These are phyloP conservation scores for Trichoderma simmonsii DNA, from an alignment of 2,329 filamentous ascomycete species.

Conservation along the genomic window DNA sequence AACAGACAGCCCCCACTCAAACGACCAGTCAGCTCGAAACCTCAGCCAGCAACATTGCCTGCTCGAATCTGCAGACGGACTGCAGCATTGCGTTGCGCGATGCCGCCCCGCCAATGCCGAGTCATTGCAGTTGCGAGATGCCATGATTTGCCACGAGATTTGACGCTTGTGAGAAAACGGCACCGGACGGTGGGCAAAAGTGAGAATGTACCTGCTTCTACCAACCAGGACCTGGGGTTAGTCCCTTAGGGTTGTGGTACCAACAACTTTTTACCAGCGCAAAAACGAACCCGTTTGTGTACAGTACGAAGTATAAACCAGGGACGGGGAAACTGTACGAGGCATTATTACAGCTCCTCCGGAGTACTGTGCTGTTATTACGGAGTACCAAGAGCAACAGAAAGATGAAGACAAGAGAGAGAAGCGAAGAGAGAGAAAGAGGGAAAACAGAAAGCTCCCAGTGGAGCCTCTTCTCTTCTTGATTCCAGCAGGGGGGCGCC, in stretches of 20 bases:
- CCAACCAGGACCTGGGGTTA: not conserved
- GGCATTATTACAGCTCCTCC: not conserved
- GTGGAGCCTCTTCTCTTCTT: conserved; percentile 2
- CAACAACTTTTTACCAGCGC: not conserved
- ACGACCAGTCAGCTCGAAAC: conserved; percentile 1
- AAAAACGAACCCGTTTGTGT: not conserved
- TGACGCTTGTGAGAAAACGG: conserved; percentile 7
- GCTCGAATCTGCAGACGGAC: not conserved
- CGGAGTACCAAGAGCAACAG: not conserved
- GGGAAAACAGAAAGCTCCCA: conserved; percentile 10
- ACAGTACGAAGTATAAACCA: not conserved
- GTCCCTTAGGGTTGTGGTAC: not conserved
- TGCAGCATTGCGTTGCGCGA: conserved; percentile 11
- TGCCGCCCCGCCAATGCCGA: conserved; percentile 17
- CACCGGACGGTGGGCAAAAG: not conserved
- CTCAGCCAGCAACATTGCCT: conserved; percentile 4
- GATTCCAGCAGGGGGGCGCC: conserved; percentile 8
- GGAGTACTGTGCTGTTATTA: not conserved
- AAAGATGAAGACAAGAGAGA: not conserved
- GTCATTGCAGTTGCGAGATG: conserved; percentile 16
- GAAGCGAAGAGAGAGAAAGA: not conserved
- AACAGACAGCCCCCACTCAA: conserved; percentile 1
- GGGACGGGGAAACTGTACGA: not conserved
- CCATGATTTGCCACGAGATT: conserved; percentile 19
- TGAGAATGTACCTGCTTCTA: conserved; percentile 4